Evolutionary conservation across 805 yeast genomes (phyloP).

Genomic region (Sugiyamaella lignohabitans): DNA sequence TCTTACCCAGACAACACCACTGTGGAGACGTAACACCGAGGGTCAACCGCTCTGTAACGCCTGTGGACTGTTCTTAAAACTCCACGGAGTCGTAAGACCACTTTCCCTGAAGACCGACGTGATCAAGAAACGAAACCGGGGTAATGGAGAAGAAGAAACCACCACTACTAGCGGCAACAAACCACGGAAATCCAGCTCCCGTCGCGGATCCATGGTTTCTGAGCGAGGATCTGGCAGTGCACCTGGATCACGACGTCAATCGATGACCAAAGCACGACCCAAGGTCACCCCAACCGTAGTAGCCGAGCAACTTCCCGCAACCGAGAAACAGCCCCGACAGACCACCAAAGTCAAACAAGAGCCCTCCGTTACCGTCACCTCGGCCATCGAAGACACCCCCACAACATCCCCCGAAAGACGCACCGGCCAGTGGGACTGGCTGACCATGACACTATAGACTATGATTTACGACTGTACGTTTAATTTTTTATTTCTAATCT

Average conservation of each 20-base stretch:
- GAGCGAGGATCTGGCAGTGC: slow-evolving; percentile 7
- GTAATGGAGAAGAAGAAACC: slow-evolving; percentile 9
- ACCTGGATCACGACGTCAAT: slow-evolving; percentile 6
- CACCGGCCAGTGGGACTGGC: slow-evolving; percentile 30
- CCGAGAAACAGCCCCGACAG: not conserved
- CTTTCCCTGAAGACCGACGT: slow-evolving; percentile 86
- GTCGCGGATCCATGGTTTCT: slow-evolving; percentile 11
- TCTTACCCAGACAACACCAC: slow-evolving; percentile 84
- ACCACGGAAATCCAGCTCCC: slow-evolving; percentile 10
- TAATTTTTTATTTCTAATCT: not conserved
- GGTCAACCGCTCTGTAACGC: slow-evolving; percentile 95
- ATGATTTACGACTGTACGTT: not conserved
- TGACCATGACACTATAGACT: slow-evolving; percentile 27
- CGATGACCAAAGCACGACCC: slow-evolving; percentile 6
- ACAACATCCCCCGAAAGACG: not conserved
- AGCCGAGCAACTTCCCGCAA: not conserved
- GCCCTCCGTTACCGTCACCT: not conserved
- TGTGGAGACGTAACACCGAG: slow-evolving; percentile 90
- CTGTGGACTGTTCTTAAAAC: slow-evolving; percentile 84
- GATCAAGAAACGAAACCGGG: slow-evolving; percentile 81
- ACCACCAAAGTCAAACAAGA: not conserved
- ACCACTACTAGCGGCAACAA: no score
- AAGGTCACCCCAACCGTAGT: no score
- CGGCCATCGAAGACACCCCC: not conserved
- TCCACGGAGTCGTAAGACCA: slow-evolving; percentile 95